Evolutionary conservation across 2,329 filamentous ascomycete genomes (phyloP).

Genomic region (Fonsecaea pugnacius): DNA sequence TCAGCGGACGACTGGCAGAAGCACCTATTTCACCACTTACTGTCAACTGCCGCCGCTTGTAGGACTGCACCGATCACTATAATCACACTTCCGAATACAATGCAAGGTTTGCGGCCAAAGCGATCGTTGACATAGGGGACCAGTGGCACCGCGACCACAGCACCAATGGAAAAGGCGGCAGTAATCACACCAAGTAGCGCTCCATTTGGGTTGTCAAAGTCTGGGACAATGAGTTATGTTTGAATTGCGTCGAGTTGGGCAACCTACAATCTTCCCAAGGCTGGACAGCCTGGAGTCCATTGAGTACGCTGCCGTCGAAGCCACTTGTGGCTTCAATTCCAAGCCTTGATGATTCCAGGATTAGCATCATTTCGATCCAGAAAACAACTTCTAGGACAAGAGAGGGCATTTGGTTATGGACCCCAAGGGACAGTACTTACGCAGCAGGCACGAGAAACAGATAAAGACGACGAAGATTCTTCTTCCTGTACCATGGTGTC

Average conservation of each 20-base stretch:
- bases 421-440: slow-evolving; percentile 4
- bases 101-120: slow-evolving; percentile 52
- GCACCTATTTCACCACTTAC: slow-evolving; percentile 11
- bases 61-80: slow-evolving; percentile 52
- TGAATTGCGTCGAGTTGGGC: slow-evolving; percentile 45
- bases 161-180: slow-evolving; percentile 48
- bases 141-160: slow-evolving; percentile 52
- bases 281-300: slow-evolving; percentile 29
- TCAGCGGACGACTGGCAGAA: slow-evolving; percentile 4
- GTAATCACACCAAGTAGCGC: slow-evolving; percentile 27
- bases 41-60: slow-evolving; percentile 39
- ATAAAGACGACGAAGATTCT: slow-evolving; percentile 62
- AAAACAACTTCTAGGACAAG: neutral
- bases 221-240: slow-evolving; percentile 54
- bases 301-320: slow-evolving; percentile 34
- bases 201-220: slow-evolving; percentile 43
- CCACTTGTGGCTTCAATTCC: slow-evolving; percentile 64
- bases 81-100: slow-evolving; percentile 54
- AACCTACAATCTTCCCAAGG: slow-evolving; percentile 45
- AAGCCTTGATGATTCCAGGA: slow-evolving; percentile 44
- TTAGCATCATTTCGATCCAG: slow-evolving; percentile 1
- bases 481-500: slow-evolving; percentile 61
- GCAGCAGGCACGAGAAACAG: slow-evolving; percentile 63
- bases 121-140: slow-evolving; percentile 55
- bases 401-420: neutral